A percentile compares a stretch with the other conserved stretches of the same genome.
Conservation (phyloP, 257 asterid species). For the Scutellaria baicalensis region DNA sequence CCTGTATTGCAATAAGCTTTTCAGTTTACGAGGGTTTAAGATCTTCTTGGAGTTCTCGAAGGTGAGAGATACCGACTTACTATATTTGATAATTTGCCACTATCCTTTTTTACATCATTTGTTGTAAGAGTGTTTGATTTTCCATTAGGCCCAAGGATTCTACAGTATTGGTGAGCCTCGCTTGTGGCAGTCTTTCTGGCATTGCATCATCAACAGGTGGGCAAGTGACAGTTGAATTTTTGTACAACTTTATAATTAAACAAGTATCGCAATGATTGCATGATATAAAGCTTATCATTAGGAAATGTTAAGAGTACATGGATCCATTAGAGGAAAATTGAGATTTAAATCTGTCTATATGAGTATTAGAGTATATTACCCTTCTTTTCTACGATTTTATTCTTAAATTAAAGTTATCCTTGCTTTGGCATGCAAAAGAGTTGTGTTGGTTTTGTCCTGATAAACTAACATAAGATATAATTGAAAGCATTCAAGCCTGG, state of each 20-base stretch:
- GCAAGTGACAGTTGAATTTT: too few relatives aligned
- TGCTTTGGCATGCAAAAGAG: not conserved
- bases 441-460: not conserved
- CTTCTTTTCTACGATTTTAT: not conserved
- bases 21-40: slow-evolving; percentile 78
- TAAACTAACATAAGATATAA: not conserved
- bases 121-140: not conserved
- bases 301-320: not conserved
- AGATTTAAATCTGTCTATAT: too few relatives aligned
- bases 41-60: slow-evolving; percentile 48
- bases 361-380: too few relatives aligned
- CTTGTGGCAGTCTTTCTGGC: slow-evolving; percentile 95
- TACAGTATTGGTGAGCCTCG: slow-evolving; percentile 63
- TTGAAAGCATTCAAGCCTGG: not conserved
- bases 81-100: not conserved
- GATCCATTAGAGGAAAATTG: not conserved
- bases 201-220: slow-evolving; percentile 87
- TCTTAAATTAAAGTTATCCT: not conserved
- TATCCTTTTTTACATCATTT: not conserved
- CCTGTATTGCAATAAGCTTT: slow-evolving; percentile 90
- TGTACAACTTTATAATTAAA: not conserved
- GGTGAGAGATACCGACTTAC: slow-evolving; percentile 31
- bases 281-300: not conserved
- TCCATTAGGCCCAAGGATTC: slow-evolving; percentile 69
- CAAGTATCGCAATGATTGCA: not conserved